phyloP scores from a whole-genome alignment of 2,329 filamentous ascomycete species.

The Ustulina deusta region DNA sequence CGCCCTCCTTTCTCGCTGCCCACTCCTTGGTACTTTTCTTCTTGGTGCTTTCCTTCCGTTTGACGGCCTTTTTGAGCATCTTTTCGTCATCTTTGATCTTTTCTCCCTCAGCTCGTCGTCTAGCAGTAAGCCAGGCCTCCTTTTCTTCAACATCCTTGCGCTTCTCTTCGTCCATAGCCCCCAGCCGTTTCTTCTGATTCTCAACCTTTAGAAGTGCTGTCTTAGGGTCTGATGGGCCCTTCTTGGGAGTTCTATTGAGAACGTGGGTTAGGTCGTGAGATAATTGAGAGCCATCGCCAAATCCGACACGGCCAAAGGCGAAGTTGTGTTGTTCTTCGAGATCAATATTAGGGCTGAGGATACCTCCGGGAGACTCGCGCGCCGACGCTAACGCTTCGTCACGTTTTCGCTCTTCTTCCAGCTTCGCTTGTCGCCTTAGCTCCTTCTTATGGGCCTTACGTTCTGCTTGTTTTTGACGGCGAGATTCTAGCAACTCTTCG shows the following conservation, averaged over 20 bases:
- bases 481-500: conserved; percentile 90
- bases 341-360: conserved; percentile 68
- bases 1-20: conserved; percentile 77
- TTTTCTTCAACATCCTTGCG: conserved; percentile 90
- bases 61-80: conserved; percentile 91
- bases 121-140: conserved; percentile 91
- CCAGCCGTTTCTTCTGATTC: conserved; percentile 85
- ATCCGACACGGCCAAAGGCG: conserved; percentile 91
- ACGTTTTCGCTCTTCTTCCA: conserved; percentile 78
- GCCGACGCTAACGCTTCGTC: conserved; percentile 71
- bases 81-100: conserved; percentile 87
- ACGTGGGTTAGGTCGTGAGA: conserved; percentile 75
- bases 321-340: conserved; percentile 74
- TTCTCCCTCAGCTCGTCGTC: conserved; percentile 89
- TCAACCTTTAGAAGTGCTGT: conserved; percentile 86
- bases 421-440: conserved; percentile 78
- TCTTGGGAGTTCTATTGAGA: conserved; percentile 77
- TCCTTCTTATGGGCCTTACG: conserved; percentile 92
- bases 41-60: conserved; percentile 91
- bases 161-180: conserved; percentile 81
- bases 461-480: conserved; percentile 87
- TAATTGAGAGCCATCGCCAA: conserved; percentile 84
- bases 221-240: conserved; percentile 85
- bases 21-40: conserved; percentile 93
- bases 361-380: conserved; percentile 69